These are phyloP conservation scores for Terana coerulea DNA, from an alignment of 768 basidiomycete genomes.

Conservation along the genomic window DNA sequence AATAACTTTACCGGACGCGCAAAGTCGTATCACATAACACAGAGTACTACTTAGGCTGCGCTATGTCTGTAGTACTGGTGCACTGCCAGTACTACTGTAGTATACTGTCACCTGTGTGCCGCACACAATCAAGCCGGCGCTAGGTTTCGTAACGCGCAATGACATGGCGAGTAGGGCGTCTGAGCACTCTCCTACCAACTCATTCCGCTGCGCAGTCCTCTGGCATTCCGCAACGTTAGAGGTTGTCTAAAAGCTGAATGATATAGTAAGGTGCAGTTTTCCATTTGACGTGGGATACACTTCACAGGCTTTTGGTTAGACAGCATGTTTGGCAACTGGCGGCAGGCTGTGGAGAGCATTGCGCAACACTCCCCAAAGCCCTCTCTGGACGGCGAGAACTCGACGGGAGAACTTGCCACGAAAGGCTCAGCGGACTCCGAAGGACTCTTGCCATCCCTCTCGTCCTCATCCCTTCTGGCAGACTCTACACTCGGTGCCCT, in stretches of 20 bases:
- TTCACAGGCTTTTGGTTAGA: neutral
- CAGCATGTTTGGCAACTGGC: constrained; percentile 71
- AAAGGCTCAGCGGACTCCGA: constrained; percentile 20
- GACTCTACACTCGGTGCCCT: constrained; percentile 58
- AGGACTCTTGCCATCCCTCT: constrained; percentile 30
- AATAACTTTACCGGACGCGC: no score
- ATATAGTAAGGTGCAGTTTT: no score
- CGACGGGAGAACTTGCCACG: constrained; percentile 21
- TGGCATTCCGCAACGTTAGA: no score
- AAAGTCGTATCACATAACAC: no score
- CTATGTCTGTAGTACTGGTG: neutral
- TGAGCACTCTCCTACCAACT: no score
- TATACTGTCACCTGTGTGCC: no score
- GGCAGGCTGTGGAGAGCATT: constrained; percentile 70
- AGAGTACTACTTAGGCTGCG: neutral
- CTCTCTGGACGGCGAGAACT: constrained; percentile 27
- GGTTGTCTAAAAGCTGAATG: no score
- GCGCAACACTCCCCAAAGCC: constrained; percentile 32
- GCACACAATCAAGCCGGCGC: no score
- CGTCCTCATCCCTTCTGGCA: constrained; percentile 52
- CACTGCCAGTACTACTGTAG: neutral
- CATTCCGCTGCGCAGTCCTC: no score
- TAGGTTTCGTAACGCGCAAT: no score
- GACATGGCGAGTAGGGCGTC: no score
- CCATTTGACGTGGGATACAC: no score